These are phyloP conservation scores for Leonotis leonurus DNA, from an alignment of 257 asterid species.

Conservation along the genomic window DNA sequence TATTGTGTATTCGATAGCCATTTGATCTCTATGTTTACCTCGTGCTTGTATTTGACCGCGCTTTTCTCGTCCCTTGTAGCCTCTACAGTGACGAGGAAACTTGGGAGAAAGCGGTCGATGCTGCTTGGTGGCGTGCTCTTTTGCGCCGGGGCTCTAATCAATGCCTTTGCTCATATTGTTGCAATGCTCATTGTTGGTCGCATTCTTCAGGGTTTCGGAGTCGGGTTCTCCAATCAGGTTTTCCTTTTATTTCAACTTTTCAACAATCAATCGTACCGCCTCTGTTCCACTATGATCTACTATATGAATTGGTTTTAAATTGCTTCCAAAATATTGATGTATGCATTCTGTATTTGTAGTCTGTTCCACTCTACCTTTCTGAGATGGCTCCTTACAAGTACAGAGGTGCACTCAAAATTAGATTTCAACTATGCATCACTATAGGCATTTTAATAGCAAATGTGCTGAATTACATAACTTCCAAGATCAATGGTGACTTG, in stretches of 20 bases:
- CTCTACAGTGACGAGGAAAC: conserved; percentile 39
- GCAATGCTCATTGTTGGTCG: conserved; percentile 78
- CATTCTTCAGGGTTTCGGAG: conserved; percentile 67
- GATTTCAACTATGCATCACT: conserved; percentile 49
- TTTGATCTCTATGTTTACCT: conserved; percentile 66
- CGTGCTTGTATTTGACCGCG: conserved; percentile 76
- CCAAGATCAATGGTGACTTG: conserved; percentile 42
- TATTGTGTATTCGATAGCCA: conserved; percentile 69
- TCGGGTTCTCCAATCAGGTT: conserved; percentile 80
- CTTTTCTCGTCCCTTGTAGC: conserved; percentile 62
- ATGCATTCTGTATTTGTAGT: conserved; percentile 11
- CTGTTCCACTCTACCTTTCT: conserved; percentile 55
- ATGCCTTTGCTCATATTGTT: conserved; percentile 47
- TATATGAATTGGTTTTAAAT: too few relatives aligned
- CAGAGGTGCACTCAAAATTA: conserved; percentile 63
- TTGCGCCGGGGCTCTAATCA: conserved; percentile 60
- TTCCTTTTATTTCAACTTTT: not conserved
- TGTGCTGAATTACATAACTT: conserved; percentile 39
- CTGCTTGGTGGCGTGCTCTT: conserved; percentile 56
- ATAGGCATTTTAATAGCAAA: conserved; percentile 57
- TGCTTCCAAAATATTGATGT: too few relatives aligned
- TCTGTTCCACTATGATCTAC: too few relatives aligned
- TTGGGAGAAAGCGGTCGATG: conserved; percentile 68
- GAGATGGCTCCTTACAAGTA: conserved; percentile 60
- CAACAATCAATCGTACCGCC: too few relatives aligned